These are phyloP conservation scores for Polymyxa betae DNA, from an alignment of 208 protist species.

Conservation along the genomic window DNA sequence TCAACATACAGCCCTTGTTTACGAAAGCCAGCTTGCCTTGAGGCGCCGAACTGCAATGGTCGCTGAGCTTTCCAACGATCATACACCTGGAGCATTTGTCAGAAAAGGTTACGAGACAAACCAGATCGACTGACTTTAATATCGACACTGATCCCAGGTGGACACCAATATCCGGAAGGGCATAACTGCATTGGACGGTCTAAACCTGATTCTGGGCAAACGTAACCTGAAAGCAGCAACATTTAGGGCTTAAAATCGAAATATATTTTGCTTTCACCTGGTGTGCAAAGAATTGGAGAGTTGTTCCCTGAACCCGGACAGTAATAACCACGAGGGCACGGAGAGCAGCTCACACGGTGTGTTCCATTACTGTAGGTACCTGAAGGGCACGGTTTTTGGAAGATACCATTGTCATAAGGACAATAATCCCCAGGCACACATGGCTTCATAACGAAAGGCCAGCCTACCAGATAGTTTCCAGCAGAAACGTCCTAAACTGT, in stretches of 20 bases:
- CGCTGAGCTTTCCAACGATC: background rate
- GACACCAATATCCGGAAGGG: constrained; percentile 37
- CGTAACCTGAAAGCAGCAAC: background rate
- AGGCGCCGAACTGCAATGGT: background rate
- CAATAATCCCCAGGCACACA: background rate
- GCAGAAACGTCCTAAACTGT: background rate
- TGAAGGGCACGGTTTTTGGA: background rate
- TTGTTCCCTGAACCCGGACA: background rate
- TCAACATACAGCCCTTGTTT: constrained; percentile 38
- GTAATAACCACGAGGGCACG: background rate
- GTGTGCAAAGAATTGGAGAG: background rate
- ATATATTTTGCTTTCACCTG: background rate
- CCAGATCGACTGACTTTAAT: background rate
- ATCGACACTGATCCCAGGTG: constrained; percentile 12
- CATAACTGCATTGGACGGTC: constrained; percentile 16
- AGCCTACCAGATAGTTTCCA: background rate
- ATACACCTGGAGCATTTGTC: no score
- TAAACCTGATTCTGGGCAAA: background rate
- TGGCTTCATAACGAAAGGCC: background rate
- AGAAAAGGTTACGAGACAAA: no score
- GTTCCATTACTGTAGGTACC: background rate
- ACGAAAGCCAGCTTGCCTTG: background rate
- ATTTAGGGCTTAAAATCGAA: background rate
- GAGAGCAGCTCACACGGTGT: background rate
- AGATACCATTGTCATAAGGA: background rate